A percentile compares a stretch with the other conserved stretches of the same genome.
These are phyloP conservation scores for Aschersonia sp. DNA, from an alignment of 2,329 filamentous ascomycete species.

Conservation along the genomic window DNA sequence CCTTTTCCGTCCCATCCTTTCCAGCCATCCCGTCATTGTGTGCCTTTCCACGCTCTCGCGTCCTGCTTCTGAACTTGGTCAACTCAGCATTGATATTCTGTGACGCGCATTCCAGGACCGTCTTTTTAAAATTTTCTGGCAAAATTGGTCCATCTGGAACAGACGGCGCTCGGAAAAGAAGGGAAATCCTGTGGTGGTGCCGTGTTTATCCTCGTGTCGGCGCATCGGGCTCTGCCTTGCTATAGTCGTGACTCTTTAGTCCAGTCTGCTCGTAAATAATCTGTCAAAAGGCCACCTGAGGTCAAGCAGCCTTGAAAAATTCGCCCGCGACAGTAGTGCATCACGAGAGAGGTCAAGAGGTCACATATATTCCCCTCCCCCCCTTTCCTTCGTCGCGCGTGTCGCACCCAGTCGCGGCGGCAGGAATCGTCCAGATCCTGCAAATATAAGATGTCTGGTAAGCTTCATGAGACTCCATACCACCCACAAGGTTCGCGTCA, in stretches of 20 bases:
- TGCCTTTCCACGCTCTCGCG: too few species aligned
- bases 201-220: constrained; percentile 1
- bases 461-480: constrained; percentile 8
- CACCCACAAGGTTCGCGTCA: too few species aligned
- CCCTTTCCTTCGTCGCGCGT: background rate
- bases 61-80: too few species aligned
- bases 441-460: constrained; percentile 19
- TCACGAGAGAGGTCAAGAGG: background rate
- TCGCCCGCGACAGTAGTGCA: constrained; percentile 14
- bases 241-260: constrained; percentile 19
- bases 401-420: background rate
- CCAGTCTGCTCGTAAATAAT: constrained; percentile 17
- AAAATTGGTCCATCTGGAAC: background rate
- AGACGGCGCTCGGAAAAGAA: constrained; percentile 1
- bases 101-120: too few species aligned
- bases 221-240: constrained; percentile 8
- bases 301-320: constrained; percentile 9
- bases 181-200: background rate
- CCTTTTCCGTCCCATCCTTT: too few species aligned
- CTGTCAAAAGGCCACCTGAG: constrained; percentile 13
- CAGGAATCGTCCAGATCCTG: background rate
- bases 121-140: too few species aligned
- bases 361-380: constrained; percentile 5
- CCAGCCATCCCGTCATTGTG: too few species aligned
- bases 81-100: too few species aligned